Percentiles rank a stretch among this genome's conserved stretches.
Conservation (phyloP, 148 eudicot genomes). For the Mesembryanthemum crystallinum region DNA sequence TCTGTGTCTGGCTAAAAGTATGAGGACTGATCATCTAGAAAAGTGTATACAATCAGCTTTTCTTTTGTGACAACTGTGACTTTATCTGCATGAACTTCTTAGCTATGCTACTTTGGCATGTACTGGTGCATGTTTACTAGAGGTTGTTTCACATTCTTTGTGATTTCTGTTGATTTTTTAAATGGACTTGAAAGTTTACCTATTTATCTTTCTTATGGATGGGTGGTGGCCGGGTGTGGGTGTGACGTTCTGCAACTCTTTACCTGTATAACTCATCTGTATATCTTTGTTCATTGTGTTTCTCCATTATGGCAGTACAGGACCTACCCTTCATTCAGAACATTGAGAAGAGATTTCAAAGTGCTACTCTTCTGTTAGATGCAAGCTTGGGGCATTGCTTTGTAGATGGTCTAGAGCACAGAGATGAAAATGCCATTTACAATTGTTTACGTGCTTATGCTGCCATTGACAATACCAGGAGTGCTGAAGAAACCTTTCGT, state of each 20-base stretch:
- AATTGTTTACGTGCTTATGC: slow-evolving; percentile 99
- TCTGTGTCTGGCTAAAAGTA: too few relatives aligned
- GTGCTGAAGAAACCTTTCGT: slow-evolving; percentile 90
- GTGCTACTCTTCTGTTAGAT: slow-evolving; percentile 69
- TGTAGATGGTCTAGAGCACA: slow-evolving; percentile 84
- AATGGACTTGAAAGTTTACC: background rate
- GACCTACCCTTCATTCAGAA: slow-evolving; percentile 93
- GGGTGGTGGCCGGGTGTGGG: background rate
- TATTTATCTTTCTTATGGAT: too few relatives aligned
- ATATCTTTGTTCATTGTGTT: slow-evolving; percentile 30
- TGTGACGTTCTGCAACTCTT: too few relatives aligned
- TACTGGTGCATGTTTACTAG: background rate
- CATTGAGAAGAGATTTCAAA: slow-evolving; percentile 93
- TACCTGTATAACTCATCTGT: background rate
- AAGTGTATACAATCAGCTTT: background rate
- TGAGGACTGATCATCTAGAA: too few relatives aligned
- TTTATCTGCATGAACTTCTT: background rate
- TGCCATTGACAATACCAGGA: slow-evolving; percentile 80
- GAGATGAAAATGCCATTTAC: slow-evolving; percentile 83
- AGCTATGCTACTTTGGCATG: background rate
- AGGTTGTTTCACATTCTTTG: background rate
- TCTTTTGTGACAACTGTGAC: background rate
- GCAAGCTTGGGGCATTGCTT: slow-evolving; percentile 92
- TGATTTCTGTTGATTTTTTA: background rate
- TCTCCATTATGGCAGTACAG: slow-evolving; percentile 84